These are phyloP conservation scores for Colletotrichum siamense DNA, from an alignment of 2,329 filamentous ascomycete species.

Conservation along the genomic window DNA sequence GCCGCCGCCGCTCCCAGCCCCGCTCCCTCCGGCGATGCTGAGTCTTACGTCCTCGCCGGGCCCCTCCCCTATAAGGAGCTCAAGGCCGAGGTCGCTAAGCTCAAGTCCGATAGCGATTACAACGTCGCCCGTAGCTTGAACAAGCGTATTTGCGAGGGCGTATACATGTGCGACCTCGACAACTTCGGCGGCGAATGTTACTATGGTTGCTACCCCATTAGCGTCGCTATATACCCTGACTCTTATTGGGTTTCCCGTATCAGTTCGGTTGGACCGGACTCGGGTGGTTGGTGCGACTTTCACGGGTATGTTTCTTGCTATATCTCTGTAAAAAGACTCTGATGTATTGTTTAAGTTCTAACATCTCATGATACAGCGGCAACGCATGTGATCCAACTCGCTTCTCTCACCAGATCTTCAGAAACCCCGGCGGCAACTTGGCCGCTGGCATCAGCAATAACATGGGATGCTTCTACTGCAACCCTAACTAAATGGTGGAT, in stretches of 20 bases:
- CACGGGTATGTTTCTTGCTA: not conserved
- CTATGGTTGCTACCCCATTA: not conserved
- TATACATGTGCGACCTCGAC: not conserved
- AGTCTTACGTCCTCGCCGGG: not conserved
- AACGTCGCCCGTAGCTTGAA: not conserved
- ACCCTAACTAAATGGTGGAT: not conserved
- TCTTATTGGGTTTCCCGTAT: not conserved
- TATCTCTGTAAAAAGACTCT: not conserved
- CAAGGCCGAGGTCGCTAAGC: not conserved
- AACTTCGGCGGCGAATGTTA: not conserved
- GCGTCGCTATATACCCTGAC: not conserved
- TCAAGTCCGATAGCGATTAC: not conserved
- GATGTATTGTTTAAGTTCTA: fast-evolving
- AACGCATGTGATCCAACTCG: not conserved
- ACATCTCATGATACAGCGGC: not conserved
- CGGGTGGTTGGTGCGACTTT: not conserved
- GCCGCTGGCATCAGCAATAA: not conserved
- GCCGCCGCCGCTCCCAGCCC: not conserved
- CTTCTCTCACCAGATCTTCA: not conserved
- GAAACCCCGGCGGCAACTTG: not conserved
- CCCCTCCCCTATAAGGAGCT: not conserved
- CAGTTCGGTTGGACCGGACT: not conserved
- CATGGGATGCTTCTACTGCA: not conserved
- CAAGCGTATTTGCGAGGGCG: not conserved
- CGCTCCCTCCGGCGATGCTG: not conserved